Base-by-base conservation (phyloP, 2,329 filamentous ascomycete genomes). In the Lecanosticta acicola region DNA sequence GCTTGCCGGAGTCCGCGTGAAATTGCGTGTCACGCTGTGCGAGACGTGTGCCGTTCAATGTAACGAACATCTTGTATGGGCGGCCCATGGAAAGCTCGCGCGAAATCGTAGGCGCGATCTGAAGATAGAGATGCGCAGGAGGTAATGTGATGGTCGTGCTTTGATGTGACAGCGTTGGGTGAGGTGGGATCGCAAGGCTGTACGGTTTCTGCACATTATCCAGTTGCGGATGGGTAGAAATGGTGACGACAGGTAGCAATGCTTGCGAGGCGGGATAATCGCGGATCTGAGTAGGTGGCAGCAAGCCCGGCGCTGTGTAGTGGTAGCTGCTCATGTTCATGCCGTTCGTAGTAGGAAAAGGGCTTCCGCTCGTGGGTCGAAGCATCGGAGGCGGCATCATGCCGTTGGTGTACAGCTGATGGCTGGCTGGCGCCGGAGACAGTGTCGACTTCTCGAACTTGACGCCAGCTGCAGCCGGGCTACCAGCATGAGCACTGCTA, bases 61-160 rank as follows among this genome's bases (percentile, higher is more conserved):
- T 75, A 26, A 89, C 84, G 62, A 87, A 89, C 29, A 93, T 69
- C 61, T 84, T 87, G 68, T 86, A 87, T 41, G 87, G 80, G 24
- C 87, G 81, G 42, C 79, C 75, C 48, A 82, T 78, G 3, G 87
- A 68, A 7, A 80, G 68, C 0, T 61, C 53, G 32, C 57, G 56
- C 2, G 81, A 78, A 14, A 94, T 72, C 9, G 76, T 77, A 3
- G 85, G 82, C 17, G 79, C 73, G 46, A 94, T 75, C 50, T 89
- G 84, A 14, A 94, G 70, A 48, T 83, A 82, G 55, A 79, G 81
- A 58, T 89, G 80, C 38, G 75, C 77, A 1, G 76, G 67, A 1
- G 85, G 81, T 8, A 93, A 70, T 47, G 81, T 83, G 45, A 93
- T 71, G 4, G 86, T 85, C 34, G 85, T 72, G 3, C 82, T 87